Percentiles rank a stretch among this genome's conserved stretches.
Conservation (phyloP, 805 yeast species). For the Kodamaea jinghongensis region DNA sequence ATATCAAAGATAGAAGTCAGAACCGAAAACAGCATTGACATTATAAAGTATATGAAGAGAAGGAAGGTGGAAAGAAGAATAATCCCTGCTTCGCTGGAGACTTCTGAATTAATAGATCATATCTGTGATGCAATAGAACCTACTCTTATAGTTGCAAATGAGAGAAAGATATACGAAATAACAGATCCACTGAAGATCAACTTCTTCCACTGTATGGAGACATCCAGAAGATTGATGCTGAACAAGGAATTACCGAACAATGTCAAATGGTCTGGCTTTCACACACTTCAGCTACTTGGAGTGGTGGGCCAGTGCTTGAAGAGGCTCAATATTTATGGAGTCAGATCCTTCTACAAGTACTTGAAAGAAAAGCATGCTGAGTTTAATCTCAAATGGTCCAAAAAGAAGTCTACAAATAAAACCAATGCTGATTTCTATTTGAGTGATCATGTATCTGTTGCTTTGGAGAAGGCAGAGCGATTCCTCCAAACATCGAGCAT, state of each 20-base stretch:
- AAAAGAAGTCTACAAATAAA: slow-evolving; percentile 60
- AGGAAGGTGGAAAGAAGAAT: slow-evolving; percentile 60
- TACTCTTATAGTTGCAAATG: slow-evolving; percentile 58
- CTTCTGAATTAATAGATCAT: slow-evolving; percentile 51
- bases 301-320: slow-evolving; percentile 70
- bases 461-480: slow-evolving; percentile 46
- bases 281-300: slow-evolving; percentile 58
- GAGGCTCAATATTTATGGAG: slow-evolving; percentile 77
- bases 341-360: slow-evolving; percentile 69
- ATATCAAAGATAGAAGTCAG: slow-evolving; percentile 82
- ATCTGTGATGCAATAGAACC: slow-evolving; percentile 69
- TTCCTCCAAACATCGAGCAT: slow-evolving; percentile 36
- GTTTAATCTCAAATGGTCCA: slow-evolving; percentile 54
- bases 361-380: slow-evolving; percentile 57
- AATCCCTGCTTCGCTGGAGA: slow-evolving; percentile 53
- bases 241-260: slow-evolving; percentile 64
- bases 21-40: slow-evolving; percentile 81
- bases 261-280: slow-evolving; percentile 68
- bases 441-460: slow-evolving; percentile 44
- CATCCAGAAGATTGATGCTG: slow-evolving; percentile 53
- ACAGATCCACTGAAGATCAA: slow-evolving; percentile 67
- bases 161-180: slow-evolving; percentile 58
- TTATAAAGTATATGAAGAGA: slow-evolving; percentile 70
- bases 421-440: slow-evolving; percentile 60
- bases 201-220: slow-evolving; percentile 68